Evolutionary conservation across 495 filamentous ascomycete genomes (phyloP).

Genomic region (Daldinia vernicosa): DNA sequence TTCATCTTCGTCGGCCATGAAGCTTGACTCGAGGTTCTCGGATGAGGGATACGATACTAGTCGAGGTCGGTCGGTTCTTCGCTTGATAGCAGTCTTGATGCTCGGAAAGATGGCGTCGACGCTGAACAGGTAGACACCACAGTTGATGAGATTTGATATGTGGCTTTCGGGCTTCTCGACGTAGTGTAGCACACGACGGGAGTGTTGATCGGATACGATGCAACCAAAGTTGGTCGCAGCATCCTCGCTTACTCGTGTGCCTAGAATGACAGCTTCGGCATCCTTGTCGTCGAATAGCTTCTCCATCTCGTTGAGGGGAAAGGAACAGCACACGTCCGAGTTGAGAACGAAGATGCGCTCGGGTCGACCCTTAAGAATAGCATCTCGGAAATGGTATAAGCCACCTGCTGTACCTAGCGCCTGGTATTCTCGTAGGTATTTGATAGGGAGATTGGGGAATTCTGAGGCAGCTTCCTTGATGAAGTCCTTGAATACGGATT

Average conservation of each 20-base stretch:
- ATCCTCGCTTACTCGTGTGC: slow-evolving; percentile 90
- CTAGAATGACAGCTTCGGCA: slow-evolving; percentile 96
- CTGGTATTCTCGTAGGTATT: slow-evolving; percentile 98
- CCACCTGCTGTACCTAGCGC: slow-evolving; percentile 95
- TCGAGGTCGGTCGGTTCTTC: slow-evolving; percentile 88
- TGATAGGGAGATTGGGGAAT: slow-evolving; percentile 89
- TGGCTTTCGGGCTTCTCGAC: slow-evolving; percentile 99
- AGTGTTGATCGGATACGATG: slow-evolving; percentile 95
- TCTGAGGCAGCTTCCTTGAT: slow-evolving; percentile 87
- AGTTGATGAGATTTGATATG: slow-evolving; percentile 99
- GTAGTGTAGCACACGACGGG: slow-evolving; percentile 96
- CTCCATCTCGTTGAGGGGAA: slow-evolving; percentile 95
- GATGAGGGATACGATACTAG: slow-evolving; percentile 93
- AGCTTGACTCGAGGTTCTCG: slow-evolving; percentile 87
- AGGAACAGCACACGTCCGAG: slow-evolving; percentile 98
- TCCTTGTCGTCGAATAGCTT: slow-evolving; percentile 92
- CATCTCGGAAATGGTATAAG: slow-evolving; percentile 99
- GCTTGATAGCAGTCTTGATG: slow-evolving; percentile 95
- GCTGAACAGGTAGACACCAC: slow-evolving; percentile 96
- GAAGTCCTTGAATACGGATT: slow-evolving; percentile 95
- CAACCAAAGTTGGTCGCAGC: slow-evolving; percentile 96
- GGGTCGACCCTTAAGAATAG: slow-evolving; percentile 94
- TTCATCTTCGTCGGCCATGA: slow-evolving; percentile 77
- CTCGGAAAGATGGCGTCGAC: slow-evolving; percentile 96
- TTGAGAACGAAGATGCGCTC: slow-evolving; percentile 98